Evolutionary conservation across 352 stramenopile species (phyloP).

Genomic region (Globisporangium mamillatum): DNA sequence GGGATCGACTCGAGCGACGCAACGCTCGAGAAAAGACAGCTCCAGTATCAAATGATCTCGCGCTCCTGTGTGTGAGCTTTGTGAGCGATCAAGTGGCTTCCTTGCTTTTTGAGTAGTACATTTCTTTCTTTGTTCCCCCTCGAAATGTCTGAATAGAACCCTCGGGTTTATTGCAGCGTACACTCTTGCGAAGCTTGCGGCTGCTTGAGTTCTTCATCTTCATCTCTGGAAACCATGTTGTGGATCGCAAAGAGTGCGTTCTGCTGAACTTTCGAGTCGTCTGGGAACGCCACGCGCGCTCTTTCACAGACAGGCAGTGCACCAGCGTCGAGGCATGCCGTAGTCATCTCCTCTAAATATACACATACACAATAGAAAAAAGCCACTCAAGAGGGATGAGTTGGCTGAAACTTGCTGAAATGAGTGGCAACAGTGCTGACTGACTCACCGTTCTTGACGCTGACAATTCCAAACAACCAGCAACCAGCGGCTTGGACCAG

Average conservation of each 20-base stretch:
- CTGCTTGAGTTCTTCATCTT: slow-evolving; percentile 6
- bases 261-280: slow-evolving; percentile 50
- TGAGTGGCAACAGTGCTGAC: not conserved
- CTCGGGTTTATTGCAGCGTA: slow-evolving; percentile 8
- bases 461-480: slow-evolving; percentile 53
- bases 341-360: slow-evolving; percentile 38
- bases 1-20: slow-evolving; percentile 30
- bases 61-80: slow-evolving; percentile 15
- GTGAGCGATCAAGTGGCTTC: not conserved
- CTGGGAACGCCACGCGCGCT: slow-evolving; percentile 40
- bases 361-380: not conserved
- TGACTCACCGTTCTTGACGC: slow-evolving; percentile 37
- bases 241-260: slow-evolving; percentile 46
- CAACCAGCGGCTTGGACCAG: slow-evolving; percentile 54
- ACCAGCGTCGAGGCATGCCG: slow-evolving; percentile 45
- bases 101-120: not conserved
- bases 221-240: slow-evolving; percentile 26
- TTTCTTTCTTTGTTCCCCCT: not conserved
- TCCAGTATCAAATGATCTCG: slow-evolving; percentile 30
- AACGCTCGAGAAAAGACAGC: slow-evolving; percentile 18
- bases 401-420: not conserved
- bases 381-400: not conserved
- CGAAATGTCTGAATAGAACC: not conserved
- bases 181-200: slow-evolving; percentile 7
- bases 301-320: slow-evolving; percentile 50